Base-by-base conservation (phyloP, 2,329 filamentous ascomycete species). In the Paraphoma sp. region DNA sequence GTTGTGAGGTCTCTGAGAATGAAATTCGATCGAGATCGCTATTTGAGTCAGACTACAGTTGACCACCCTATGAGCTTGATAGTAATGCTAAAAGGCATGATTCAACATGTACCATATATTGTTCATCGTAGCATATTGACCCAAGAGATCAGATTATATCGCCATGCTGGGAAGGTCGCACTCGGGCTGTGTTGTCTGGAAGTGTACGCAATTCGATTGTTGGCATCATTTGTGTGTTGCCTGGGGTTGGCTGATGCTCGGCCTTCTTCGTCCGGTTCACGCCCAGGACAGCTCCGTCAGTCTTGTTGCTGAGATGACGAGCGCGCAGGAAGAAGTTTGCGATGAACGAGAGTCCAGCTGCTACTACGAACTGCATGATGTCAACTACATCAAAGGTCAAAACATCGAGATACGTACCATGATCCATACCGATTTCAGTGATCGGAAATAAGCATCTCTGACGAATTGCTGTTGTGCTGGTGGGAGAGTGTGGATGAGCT, bases 401-500 rank as follows among this genome's bases (percentile, higher is more conserved):
- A 17, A 17, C 12, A 12, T 10, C 16, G n/a, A 30, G 29, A 30
- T 17, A 50, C 57, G 4, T 54, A 59, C 57, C 57, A 59, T 59
- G 7, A 59, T 51, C 53, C 57, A 59, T 6, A 59, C 53, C 6
- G 48, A 49, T 40, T 29, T 53, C 42, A 59, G 23, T 16, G 57
- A 55, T 9, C 45, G 49, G 45, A 48, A 56, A 57, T 78, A 80
- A 5, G 73, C 74, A 1, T 60, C 61, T 40, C 75, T 69, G 1
- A 77, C 76, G 16, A 71, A 60, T 2, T 51, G 36, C 57, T 74
- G 79, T 31, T 84, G 75, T 1, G 71, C 70, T 0, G 77, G 73
- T 67, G 78, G 76, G 9, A 90, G 75, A 1, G 64, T 57, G 10
- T 79, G 76, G 12, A 89, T 82, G 8, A 84, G 62, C 31, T 81